Conservation (phyloP, 495 filamentous ascomycete species). For the Talaromyces borbonicus region DNA sequence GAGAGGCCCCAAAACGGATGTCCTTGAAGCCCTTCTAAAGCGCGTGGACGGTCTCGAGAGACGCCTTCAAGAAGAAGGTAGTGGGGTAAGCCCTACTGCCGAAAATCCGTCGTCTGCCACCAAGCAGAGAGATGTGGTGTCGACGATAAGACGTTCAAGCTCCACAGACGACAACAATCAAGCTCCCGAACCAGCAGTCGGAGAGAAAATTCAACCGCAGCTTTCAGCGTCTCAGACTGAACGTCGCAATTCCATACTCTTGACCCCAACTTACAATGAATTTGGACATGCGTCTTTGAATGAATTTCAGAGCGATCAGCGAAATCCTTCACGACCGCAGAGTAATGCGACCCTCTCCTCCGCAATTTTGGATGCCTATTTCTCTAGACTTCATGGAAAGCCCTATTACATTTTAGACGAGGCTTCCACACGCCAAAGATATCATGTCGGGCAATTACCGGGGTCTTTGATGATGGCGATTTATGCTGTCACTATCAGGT, state of each 20-base stretch:
- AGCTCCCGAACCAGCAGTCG: not conserved
- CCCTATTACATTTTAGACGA: slow-evolving; percentile 74
- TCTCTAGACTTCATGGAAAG: slow-evolving; percentile 64
- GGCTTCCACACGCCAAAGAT: slow-evolving; percentile 51
- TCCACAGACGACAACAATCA: slow-evolving; percentile 16
- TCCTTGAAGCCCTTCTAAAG: slow-evolving; percentile 73
- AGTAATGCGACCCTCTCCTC: slow-evolving; percentile 34
- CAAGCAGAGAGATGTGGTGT: slow-evolving; percentile 12
- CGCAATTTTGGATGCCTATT: slow-evolving; percentile 64
- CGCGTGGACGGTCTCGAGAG: slow-evolving; percentile 77
- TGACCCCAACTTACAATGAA: slow-evolving; percentile 1
- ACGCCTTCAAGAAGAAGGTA: slow-evolving; percentile 58
- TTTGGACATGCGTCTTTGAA: not conserved
- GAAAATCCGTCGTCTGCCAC: slow-evolving; percentile 17
- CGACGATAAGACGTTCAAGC: slow-evolving; percentile 10
- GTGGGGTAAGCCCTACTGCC: slow-evolving; percentile 33
- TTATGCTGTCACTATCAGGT: slow-evolving; percentile 63
- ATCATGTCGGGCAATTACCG: slow-evolving; percentile 57
- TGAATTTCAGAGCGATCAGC: not conserved
- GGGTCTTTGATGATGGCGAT: slow-evolving; percentile 56
- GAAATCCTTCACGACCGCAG: slow-evolving; percentile 18
- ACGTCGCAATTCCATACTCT: slow-evolving; percentile 1
- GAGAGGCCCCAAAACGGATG: slow-evolving; percentile 78
- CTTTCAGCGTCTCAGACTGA: not conserved
- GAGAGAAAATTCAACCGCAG: not conserved